Base-by-base conservation (phyloP, 192 early-diverging fungal species). In the Kickxella alabastrina region DNA sequence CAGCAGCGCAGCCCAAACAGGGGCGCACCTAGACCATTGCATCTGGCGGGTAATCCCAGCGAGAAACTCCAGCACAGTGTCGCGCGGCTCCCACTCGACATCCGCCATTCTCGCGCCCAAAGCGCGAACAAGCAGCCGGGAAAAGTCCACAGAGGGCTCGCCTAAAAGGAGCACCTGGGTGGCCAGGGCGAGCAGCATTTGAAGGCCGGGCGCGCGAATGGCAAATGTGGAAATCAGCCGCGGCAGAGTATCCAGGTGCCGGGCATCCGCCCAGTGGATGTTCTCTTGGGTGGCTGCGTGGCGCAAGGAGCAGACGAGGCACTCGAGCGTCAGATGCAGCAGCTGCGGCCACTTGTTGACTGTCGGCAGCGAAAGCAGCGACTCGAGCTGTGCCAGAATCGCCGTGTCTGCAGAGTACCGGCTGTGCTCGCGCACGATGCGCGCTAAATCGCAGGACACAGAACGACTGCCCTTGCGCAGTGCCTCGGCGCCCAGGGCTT, bases 21-120 rank as follows among this genome's bases (percentile, higher is more conserved):
- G 13, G 21, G 21, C 35, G 0, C 32, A 51, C 26, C 24, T 28
- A 0, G 6, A 3, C 58, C 40, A 49, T 0, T 17, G 50, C 10
- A 53, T 25, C 6, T 10, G 13, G 27, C 19, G 15, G 1, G 49
- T 51, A 1, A 49, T 40, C 1, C 31, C 17, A 3, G 48, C 19
- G 26, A 69, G 17, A 50, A 76, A 64, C 57, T 76, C 73, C 6
- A 69, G 37, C 22, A 50, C 61, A 10, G 61, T 58, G 42, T 76
- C 73, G 5, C 73, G 40, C 2, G 54, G 50, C 43, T 76, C 73
- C 73, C 73, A 76, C 52, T 64, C 65, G 12, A 65, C 58, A 21
- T 76, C 73, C 0, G 34, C 65, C 54, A 76, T 21, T 12, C 73
- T 49, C 3, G 35, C 25, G 2, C 49, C 17, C 3, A 62, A 14